Evolutionary conservation across 345 rosid genomes (phyloP), one percentile per base, ranked within the genome.

Genomic region (Pugionium dolabratum): DNA sequence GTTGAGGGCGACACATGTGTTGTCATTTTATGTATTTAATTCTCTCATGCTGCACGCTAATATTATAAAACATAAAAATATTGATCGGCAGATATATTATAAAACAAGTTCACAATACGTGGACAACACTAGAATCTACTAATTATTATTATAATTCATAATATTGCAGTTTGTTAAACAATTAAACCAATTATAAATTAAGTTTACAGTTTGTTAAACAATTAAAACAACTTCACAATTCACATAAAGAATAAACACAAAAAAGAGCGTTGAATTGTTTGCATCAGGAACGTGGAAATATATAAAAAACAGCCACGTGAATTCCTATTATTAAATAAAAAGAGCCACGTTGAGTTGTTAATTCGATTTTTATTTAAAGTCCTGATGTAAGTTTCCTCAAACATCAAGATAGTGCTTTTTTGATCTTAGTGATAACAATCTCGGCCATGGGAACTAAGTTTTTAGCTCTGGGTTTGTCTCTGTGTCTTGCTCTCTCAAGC

Each of bases 381-480:
- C 53, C 1, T 62, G 42, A 40, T 33, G 2, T 32, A 49, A 39
- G 41, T 5, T 46, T 53, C 26, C 37, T 42, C 35, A 65, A 64
- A 25, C 42, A 29, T 50, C 54, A 52, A 50, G 35, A 59, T 18
- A 65, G 42, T 65, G 59, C 39, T 29, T 29, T 50, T 8, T 66
- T 52, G 66, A 44, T 59, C 27, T 44, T 34, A 42, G 60, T 59
- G 61, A 50, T 30, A 58, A 56, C 59, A 65, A 11, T 59, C 4
- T 58, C 54, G 6, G 26, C 43, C 55, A 65, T 72, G 76, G 67
- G 54, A 59, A 66, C 55, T 1, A 72, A 72, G 50, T 18, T 58
- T 7, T 66, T 72, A 72, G 76, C 71, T 66, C 67, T 73, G 33
- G 40, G 31, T 52, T 66, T 73, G 62, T 66, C 66, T 73, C 27